phyloP scores from a whole-genome alignment of 768 basidiomycete species.

The Lanmaoa rubissima region DNA sequence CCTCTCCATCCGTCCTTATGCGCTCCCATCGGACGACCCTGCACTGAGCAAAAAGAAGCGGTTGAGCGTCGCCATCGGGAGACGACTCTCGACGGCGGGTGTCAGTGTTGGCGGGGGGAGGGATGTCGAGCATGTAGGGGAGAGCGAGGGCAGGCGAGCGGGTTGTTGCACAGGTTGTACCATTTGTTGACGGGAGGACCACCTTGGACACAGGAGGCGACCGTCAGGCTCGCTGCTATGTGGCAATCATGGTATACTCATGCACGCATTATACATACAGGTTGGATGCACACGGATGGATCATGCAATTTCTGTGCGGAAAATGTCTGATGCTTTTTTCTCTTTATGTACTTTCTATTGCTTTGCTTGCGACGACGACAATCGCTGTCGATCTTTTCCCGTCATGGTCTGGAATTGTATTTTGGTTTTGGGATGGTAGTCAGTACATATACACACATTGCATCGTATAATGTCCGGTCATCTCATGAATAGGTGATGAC shows the following conservation, averaged over 20 bases:
- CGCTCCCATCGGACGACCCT: constrained; percentile 48
- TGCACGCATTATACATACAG: not conserved
- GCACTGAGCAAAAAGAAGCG: constrained; percentile 55
- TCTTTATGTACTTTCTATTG: not conserved
- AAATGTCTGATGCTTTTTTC: not conserved
- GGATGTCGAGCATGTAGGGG: constrained; percentile 1
- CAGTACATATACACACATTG: constrained; percentile 10
- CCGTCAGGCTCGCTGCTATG: not conserved
- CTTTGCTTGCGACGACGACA: not conserved
- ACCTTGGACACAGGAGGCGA: not conserved
- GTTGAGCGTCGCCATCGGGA: constrained; percentile 27
- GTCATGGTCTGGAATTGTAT: constrained; percentile 4
- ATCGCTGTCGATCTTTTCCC: not conserved
- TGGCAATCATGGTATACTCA: not conserved
- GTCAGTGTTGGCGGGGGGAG: not conserved
- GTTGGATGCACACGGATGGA: constrained; percentile 1
- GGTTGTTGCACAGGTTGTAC: constrained; percentile 41
- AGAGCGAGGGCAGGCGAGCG: constrained; percentile 16
- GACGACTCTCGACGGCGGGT: constrained; percentile 19
- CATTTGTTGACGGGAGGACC: constrained; percentile 32
- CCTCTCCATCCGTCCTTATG: constrained; percentile 64
- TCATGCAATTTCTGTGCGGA: not conserved
- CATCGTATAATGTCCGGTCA: not conserved
- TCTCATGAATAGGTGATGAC: not conserved
- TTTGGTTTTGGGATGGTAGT: constrained; percentile 4